These are phyloP conservation scores for Trichoderma arundinaceum DNA, from an alignment of 2,329 filamentous ascomycete genomes.

Conservation along the genomic window DNA sequence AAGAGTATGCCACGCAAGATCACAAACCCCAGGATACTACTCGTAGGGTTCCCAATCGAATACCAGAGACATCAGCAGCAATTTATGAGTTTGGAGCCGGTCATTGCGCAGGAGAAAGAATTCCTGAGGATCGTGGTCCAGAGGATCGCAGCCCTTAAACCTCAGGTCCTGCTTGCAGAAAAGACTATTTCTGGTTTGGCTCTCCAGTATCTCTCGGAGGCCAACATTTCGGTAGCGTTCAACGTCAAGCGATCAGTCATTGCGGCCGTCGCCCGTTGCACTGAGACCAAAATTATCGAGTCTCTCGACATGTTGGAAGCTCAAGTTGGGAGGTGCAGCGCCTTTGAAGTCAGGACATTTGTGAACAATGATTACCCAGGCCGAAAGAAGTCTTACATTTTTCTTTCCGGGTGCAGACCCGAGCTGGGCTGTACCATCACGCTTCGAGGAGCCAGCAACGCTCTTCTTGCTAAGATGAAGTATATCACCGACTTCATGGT, in stretches of 20 bases:
- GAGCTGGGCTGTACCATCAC: constrained; percentile 95
- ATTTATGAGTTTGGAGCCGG: constrained; percentile 97
- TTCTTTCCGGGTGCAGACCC: constrained; percentile 85
- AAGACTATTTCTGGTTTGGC: constrained; percentile 92
- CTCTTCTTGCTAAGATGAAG: constrained; percentile 79
- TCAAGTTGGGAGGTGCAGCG: constrained; percentile 78
- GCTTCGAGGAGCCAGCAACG: constrained; percentile 77
- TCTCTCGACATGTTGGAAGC: constrained; percentile 85
- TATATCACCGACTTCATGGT: constrained; percentile 98
- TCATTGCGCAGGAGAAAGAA: constrained; percentile 95
- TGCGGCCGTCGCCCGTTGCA: constrained; percentile 90
- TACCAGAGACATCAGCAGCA: constrained; percentile 84
- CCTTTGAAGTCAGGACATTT: constrained; percentile 95
- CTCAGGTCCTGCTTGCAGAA: constrained; percentile 87
- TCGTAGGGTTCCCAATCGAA: constrained; percentile 94
- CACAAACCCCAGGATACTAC: constrained; percentile 80
- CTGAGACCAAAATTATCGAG: constrained; percentile 89
- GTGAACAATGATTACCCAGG: constrained; percentile 76
- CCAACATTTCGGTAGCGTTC: constrained; percentile 90
- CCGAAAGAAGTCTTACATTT: constrained; percentile 93
- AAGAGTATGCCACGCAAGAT: constrained; percentile 96
- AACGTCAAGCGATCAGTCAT: constrained; percentile 97
- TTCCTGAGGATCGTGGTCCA: constrained; percentile 91
- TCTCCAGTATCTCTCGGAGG: constrained; percentile 83
- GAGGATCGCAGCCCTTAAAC: constrained; percentile 83